Evolutionary conservation across 495 filamentous ascomycete genomes (phyloP), one percentile per base, ranked within the genome.

Genomic region (Aspergillus cavernicola): DNA sequence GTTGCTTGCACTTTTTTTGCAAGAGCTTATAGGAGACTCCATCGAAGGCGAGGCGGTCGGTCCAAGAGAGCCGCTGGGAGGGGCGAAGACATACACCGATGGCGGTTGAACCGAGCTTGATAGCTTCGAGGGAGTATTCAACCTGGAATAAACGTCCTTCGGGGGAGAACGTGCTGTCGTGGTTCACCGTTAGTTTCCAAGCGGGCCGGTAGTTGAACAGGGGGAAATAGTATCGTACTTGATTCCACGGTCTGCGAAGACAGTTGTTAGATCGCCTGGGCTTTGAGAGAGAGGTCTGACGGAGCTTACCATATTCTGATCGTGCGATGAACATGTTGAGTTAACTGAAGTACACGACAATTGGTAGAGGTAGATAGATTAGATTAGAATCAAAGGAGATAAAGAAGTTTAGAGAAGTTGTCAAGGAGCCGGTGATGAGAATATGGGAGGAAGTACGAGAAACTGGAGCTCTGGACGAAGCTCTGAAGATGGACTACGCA

Each of bases 71-170:
- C 15, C n/a, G 31, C 7, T 20, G 19, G 23, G 52, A 50, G 32
- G 41, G 19, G 13, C 48, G 43, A 58, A 29, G 52, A 73, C 75
- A 50, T 85, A 88, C 90, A 65, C 93, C 93, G 77, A 98, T 98
- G 62, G 93, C 93, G 55, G 93, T 98, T 50, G 88, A 93, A 64
- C 93, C 93, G 62, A 97, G 90, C 75, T 98, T 98, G 83, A 98
- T 98, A 71, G 93, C 93, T 83, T 98, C 93, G 57, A 98, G 88
- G 52, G 95, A 97, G 83, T 98, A 98, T 87, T 98, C 93, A 76
- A 98, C 93, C 81, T 98, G 93, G 84, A 98, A 98, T 71, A 98
- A 87, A 77, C 93, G 93, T 63, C 93, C 93, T 82, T 98, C 93
- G 42, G 93, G 93, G 60, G 93, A 98, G 87, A 98, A 98, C 82